A percentile compares a stretch with the other conserved stretches of the same genome.
Evolutionary conservation across 495 filamentous ascomycete species (phyloP).

Genomic region (Hyaloscypha hepaticicola): DNA sequence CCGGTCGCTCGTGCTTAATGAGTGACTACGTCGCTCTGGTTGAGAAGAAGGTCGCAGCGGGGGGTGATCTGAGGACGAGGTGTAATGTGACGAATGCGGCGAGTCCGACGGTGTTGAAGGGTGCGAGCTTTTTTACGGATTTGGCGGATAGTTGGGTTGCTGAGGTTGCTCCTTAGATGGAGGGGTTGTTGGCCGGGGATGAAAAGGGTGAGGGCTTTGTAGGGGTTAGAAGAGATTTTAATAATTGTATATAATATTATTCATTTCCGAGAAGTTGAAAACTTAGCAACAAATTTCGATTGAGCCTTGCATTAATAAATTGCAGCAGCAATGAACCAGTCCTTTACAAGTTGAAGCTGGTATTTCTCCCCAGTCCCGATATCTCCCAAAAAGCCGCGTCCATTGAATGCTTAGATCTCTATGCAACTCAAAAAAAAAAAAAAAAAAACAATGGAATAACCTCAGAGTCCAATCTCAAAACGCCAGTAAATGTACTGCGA

Average conservation of each 20-base stretch:
- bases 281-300: too few relatives aligned
- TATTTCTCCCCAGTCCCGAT: too few relatives aligned
- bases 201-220: neutral
- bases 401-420: too few relatives aligned
- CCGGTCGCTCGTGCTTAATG: constrained; percentile 45
- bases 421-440: too few relatives aligned
- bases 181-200: neutral
- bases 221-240: neutral
- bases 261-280: too few relatives aligned
- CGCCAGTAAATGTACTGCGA: too few relatives aligned
- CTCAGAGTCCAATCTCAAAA: too few relatives aligned
- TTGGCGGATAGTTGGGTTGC: constrained; percentile 37
- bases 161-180: constrained; percentile 16
- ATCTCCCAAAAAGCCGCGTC: too few relatives aligned
- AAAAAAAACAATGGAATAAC: too few relatives aligned
- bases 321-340: too few relatives aligned
- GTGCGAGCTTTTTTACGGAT: constrained; percentile 48
- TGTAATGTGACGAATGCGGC: constrained; percentile 43
- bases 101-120: constrained; percentile 39
- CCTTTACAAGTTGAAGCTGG: too few relatives aligned
- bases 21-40: constrained; percentile 47
- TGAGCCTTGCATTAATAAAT: too few relatives aligned
- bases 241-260: neutral
- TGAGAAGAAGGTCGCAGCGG: constrained; percentile 38
- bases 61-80: constrained; percentile 44